Evolutionary conservation across 2,329 filamentous ascomycete genomes (phyloP), one percentile per base, ranked within the genome.

Genomic region (Elsinoe fawcettii): DNA sequence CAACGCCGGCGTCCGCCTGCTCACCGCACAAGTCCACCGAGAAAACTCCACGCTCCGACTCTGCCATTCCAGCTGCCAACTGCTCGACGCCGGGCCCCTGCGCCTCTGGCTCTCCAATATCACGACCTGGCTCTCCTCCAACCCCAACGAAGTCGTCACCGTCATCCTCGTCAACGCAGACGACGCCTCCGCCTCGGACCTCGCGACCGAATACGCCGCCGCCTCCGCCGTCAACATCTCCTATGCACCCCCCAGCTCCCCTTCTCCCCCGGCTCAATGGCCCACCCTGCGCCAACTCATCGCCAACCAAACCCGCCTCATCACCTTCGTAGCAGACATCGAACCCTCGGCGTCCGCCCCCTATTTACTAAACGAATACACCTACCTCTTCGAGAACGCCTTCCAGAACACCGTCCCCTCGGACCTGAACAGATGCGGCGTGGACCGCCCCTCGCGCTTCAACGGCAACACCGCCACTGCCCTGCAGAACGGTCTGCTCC

Each of bases 111-210:
- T 91, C 25, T 65, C 67, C 2, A 72, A 77, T 16, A 81, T 91
- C 68, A 84, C 82, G 65, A 69, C 66, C 12, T 91, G 88, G 87
- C 78, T 91, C 74, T 80, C 84, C 66, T 68, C 67, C 14, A 83
- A 91, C 70, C 77, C 83, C 3, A 83, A 86, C 72, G 87, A 91
- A 22, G 87, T 91, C 16, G 82, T 91, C 20, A 91, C 87, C 3
- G 67, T 91, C 12, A 71, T 91, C 22, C 74, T 90, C 41, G 86
- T 89, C 64, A 90, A 90, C 74, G 81, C 81, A 2, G 84, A 86
- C 69, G 72, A 77, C 49, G 78, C 80, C 20, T 69, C 75, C 0
- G 78, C 80, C 5, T 68, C 77, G 0, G 75, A 80, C 4, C 80
- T 88, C 41, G 79, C 77, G 55, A 62, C 71, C 2, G 74, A 76